These are phyloP conservation scores for Mallotus repandus DNA, from an alignment of 441 rosid genomes.

Conservation along the genomic window DNA sequence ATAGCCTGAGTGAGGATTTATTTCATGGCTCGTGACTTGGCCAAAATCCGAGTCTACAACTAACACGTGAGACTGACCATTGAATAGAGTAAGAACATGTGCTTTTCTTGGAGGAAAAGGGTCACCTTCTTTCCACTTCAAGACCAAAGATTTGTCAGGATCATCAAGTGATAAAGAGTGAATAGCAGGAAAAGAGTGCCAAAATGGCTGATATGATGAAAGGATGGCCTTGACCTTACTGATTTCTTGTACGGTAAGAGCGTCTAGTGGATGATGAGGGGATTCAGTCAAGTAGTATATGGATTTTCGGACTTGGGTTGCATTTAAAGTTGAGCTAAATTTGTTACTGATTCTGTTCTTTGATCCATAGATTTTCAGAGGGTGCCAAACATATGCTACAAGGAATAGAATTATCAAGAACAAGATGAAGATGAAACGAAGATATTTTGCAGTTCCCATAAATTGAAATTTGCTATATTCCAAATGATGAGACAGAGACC, in stretches of 20 bases:
- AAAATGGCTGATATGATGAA: slow-evolving; percentile 30
- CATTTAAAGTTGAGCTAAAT: neutral
- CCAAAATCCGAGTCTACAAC: slow-evolving; percentile 43
- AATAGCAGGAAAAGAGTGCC: slow-evolving; percentile 33
- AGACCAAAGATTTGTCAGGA: slow-evolving; percentile 51
- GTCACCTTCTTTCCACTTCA: slow-evolving; percentile 45
- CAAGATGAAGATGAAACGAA: too few species aligned
- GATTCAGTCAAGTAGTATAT: slow-evolving; percentile 24
- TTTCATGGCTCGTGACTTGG: slow-evolving; percentile 30
- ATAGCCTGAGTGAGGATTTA: slow-evolving; percentile 46
- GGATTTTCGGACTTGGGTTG: slow-evolving; percentile 10
- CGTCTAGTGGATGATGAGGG: slow-evolving; percentile 61
- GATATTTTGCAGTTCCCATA: slow-evolving; percentile 21
- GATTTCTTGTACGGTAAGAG: slow-evolving; percentile 53
- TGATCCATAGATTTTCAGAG: neutral
- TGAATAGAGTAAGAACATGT: slow-evolving; percentile 29
- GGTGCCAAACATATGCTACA: slow-evolving; percentile 14
- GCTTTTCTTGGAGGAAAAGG: slow-evolving; percentile 51
- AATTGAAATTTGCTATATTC: neutral
- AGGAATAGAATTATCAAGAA: slow-evolving; percentile 25
- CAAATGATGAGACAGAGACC: too few species aligned
- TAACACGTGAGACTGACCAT: slow-evolving; percentile 40
- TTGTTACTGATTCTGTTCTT: slow-evolving; percentile 4
- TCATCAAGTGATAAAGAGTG: slow-evolving; percentile 51
- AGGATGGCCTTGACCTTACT: slow-evolving; percentile 38